Base-by-base conservation (phyloP, 176 grass and related monocot species). In the Musa acuminata region DNA sequence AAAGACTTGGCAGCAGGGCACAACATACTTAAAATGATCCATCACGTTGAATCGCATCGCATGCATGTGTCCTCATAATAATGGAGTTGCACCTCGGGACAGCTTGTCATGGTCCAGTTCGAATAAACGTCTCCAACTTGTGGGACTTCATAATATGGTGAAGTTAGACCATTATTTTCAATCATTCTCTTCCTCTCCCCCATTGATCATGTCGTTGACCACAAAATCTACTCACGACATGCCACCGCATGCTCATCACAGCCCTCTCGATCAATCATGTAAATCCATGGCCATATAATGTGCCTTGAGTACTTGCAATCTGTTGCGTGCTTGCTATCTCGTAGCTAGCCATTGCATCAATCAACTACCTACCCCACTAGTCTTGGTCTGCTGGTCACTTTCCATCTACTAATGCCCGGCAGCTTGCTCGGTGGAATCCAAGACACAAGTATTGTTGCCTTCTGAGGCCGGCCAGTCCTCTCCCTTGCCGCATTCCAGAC, bases 361-460 rank as follows among this genome's bases (percentile, higher is more conserved):
- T 50, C 67, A 70, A 16, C 66, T 29, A 69, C 43, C 67, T 43
- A 50, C 67, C 14, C 67, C 67, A 70, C 67, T 70, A 70, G 27
- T 48, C 27, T 69, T 69, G 66, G 66, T 69, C 22, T 48, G 13
- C 26, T 19, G 13, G 16, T 49, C 66, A 69, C 27, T 48, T 69
- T 49, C 66, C 13, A 10, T 70, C 63, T 8, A 22, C 7, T 51
- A 70, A 51, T 48, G 29, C 13, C 1, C 9, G 25, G 27, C 67
- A 49, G 48, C 25, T 70, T 51, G 1, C 20, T 70, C 7, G 19
- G 1, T 20, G 48, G 14, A 70, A 67, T 67, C 13, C 26, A 29
- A 67, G 0, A 43, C 14, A 1, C 3, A 6, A 6, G 35, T 43
- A 5, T 43, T 35, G 9, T 35, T 35, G 27, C 12, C 26, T 43